Percentiles rank a stretch among this genome's conserved stretches.
These are phyloP conservation scores for Miscanthus lutarioriparius DNA, from an alignment of 176 grass and related monocot genomes.

Conservation along the genomic window DNA sequence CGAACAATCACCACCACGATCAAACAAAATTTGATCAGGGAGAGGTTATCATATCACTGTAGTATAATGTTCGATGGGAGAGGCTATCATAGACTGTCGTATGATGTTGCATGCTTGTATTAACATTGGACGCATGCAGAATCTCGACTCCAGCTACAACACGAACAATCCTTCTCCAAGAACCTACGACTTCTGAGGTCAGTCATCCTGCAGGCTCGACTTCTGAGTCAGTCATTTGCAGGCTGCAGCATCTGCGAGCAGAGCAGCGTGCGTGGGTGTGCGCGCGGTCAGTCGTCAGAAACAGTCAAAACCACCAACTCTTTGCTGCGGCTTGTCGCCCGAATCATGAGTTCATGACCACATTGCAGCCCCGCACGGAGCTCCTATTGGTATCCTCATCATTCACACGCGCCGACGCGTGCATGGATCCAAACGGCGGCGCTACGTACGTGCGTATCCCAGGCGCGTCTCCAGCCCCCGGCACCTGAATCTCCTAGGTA, in stretches of 20 bases:
- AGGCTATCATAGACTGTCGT: too few relatives aligned
- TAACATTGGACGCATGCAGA: too few relatives aligned
- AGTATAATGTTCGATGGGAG: too few relatives aligned
- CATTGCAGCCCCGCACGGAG: background rate
- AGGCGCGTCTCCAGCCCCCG: background rate
- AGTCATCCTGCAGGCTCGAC: background rate
- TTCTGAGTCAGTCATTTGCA: background rate
- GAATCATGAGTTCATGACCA: slow-evolving; percentile 10
- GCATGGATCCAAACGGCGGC: slow-evolving; percentile 7
- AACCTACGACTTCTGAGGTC: slow-evolving; percentile 9
- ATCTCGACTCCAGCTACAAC: background rate
- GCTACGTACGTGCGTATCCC: background rate
- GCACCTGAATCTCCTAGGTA: slow-evolving; percentile 12
- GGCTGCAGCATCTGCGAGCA: background rate
- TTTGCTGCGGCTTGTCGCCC: background rate
- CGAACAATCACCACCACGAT: too few relatives aligned
- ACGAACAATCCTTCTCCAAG: background rate
- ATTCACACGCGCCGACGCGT: slow-evolving; percentile 15
- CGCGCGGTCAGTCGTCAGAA: background rate
- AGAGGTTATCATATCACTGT: too few relatives aligned
- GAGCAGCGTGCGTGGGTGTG: background rate
- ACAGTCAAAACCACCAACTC: slow-evolving; percentile 10
- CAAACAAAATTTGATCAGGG: too few relatives aligned
- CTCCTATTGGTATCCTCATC: background rate
- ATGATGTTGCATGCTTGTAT: too few relatives aligned